Percentiles rank a stretch among this genome's conserved stretches.
phyloP scores from a whole-genome alignment of 2,329 filamentous ascomycete species.

The Huntiella moniliformis region DNA sequence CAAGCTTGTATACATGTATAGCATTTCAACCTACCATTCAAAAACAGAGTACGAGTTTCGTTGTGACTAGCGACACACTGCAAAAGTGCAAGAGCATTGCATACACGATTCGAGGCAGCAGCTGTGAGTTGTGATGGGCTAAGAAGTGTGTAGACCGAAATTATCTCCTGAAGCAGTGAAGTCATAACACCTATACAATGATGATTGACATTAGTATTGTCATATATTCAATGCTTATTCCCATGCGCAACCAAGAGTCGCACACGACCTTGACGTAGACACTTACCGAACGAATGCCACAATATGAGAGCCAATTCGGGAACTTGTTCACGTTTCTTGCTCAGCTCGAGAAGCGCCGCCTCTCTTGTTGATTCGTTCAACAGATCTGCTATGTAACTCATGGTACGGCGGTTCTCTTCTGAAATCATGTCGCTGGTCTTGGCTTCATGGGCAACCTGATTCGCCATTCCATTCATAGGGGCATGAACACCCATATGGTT shows the following conservation, averaged over 20 bases:
- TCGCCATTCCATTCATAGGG: constrained; percentile 20
- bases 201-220: not conserved
- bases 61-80: constrained; percentile 97
- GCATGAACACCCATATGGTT: constrained; percentile 48
- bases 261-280: not conserved
- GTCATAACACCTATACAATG: constrained; percentile 80
- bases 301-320: constrained; percentile 88
- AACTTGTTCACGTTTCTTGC: constrained; percentile 97
- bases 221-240: constrained; percentile 7
- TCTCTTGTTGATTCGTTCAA: constrained; percentile 76
- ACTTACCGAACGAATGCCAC: constrained; percentile 93
- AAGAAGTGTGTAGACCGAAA: constrained; percentile 90
- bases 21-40: constrained; percentile 49
- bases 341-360: constrained; percentile 80
- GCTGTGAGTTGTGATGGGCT: constrained; percentile 95
- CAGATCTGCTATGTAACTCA: constrained; percentile 81
- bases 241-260: not conserved
- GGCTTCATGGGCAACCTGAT: constrained; percentile 33
- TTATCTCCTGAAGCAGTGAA: constrained; percentile 90
- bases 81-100: constrained; percentile 84
- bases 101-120: constrained; percentile 91
- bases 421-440: constrained; percentile 46
- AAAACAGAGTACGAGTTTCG: constrained; percentile 80
- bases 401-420: constrained; percentile 83
- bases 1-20: not conserved